These are phyloP conservation scores for Scutellaria minor DNA, from an alignment of 257 asterid species.

Conservation along the genomic window DNA sequence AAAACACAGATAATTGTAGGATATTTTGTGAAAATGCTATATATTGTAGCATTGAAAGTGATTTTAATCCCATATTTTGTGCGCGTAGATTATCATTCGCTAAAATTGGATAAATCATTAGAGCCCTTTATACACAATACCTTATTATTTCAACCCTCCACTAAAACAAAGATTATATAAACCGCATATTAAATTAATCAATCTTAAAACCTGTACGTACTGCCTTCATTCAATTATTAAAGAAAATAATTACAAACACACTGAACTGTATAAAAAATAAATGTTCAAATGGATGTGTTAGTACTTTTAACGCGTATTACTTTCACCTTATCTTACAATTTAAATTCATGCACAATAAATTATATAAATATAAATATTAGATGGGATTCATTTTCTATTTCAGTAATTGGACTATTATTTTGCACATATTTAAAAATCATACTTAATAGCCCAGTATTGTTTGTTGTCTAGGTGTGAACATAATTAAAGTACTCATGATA, in stretches of 20 bases:
- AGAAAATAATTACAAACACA: neutral
- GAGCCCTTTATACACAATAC: constrained; percentile 8
- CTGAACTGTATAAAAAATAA: neutral
- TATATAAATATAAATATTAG: neutral
- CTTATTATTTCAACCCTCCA: constrained; percentile 10
- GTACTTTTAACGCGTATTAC: neutral
- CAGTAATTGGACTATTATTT: too few species aligned
- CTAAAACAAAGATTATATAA: neutral
- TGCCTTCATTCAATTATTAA: constrained; percentile 4
- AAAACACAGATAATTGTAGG: neutral
- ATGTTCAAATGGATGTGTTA: neutral
- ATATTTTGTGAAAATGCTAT: too few species aligned
- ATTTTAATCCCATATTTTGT: too few species aligned
- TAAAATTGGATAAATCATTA: constrained; percentile 1
- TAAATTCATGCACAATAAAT: neutral
- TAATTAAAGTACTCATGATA: too few species aligned
- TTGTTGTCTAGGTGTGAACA: neutral
- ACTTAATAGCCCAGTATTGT: too few species aligned
- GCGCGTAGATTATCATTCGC: too few species aligned
- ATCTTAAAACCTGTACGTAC: constrained; percentile 1
- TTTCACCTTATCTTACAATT: neutral
- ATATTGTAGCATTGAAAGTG: too few species aligned
- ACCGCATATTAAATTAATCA: constrained; percentile 1
- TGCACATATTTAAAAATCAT: too few species aligned
- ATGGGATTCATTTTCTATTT: too few species aligned